Evolutionary conservation across 371 early-diverging fungal genomes (phyloP).

Genomic region (Circinella umbellata): DNA sequence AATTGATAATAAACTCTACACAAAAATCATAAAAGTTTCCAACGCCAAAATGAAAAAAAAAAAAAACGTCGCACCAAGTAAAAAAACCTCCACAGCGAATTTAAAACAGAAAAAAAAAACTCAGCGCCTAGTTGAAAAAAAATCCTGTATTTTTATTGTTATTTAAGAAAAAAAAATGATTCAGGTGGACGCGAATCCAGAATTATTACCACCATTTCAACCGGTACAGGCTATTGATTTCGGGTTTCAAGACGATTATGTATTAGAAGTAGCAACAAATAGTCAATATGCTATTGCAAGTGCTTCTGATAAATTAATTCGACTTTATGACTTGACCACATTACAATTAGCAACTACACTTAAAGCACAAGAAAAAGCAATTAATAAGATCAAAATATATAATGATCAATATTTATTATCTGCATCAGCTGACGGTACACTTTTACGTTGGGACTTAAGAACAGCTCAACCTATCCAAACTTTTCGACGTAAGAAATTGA

Average conservation of each 20-base stretch:
- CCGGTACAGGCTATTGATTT: constrained; percentile 44
- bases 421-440: constrained; percentile 63
- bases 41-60: no score
- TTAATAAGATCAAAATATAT: constrained; percentile 66
- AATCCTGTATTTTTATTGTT: no score
- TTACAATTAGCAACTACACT: constrained; percentile 50
- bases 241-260: constrained; percentile 57
- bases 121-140: no score
- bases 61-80: no score
- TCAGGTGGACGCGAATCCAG: constrained; percentile 12
- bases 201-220: constrained; percentile 41
- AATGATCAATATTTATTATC: constrained; percentile 67
- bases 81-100: no score
- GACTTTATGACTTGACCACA: constrained; percentile 66
- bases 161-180: constrained; percentile 11
- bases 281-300: constrained; percentile 65
- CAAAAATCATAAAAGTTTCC: no score
- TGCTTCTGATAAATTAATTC: constrained; percentile 69
- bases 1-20: no score
- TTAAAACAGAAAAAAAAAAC: no score
- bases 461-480: constrained; percentile 54
- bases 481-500: constrained; percentile 58
- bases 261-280: constrained; percentile 69
- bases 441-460: constrained; percentile 79
- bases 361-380: constrained; percentile 57